Evolutionary conservation across 2,329 filamentous ascomycete genomes (phyloP).

Genomic region (Acephala macrosclerotiorum): DNA sequence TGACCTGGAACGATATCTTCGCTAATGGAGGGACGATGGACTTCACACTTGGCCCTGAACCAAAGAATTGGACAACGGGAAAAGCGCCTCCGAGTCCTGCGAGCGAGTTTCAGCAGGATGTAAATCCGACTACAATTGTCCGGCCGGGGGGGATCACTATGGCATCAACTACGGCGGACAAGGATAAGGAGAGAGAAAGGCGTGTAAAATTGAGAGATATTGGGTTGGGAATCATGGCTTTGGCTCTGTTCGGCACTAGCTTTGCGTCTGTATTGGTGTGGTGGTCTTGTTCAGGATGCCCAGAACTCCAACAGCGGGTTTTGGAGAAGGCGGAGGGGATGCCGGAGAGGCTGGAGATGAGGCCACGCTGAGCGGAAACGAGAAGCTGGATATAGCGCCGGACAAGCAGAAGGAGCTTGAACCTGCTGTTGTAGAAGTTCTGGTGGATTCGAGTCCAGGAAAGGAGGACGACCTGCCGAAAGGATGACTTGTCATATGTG

Average conservation of each 20-base stretch:
- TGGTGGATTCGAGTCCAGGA: neutral
- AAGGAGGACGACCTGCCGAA: neutral
- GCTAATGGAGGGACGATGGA: conserved; percentile 67
- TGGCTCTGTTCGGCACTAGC: neutral
- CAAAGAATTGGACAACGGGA: conserved; percentile 62
- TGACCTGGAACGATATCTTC: conserved; percentile 69
- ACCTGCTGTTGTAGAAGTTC: neutral
- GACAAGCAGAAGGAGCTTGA: neutral
- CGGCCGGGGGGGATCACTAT: conserved; percentile 7
- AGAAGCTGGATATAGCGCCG: neutral
- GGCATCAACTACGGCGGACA: neutral
- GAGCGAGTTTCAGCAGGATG: conserved; percentile 16
- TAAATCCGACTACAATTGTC: conserved; percentile 14
- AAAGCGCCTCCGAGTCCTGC: conserved; percentile 66
- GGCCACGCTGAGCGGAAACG: neutral
- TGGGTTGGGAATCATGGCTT: conserved; percentile 20
- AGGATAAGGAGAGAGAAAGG: neutral
- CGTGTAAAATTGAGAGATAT: conserved; percentile 10
- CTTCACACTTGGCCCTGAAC: conserved; percentile 63
- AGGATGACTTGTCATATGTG: neutral
- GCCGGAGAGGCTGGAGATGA: neutral
- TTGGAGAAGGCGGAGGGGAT: neutral
- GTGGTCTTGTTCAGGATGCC: conserved; percentile 13
- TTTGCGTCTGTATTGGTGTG: neutral
- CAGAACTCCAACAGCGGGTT: neutral